Evolutionary conservation across 2,329 filamentous ascomycete genomes (phyloP), one percentile per base, ranked within the genome.

Genomic region (Clarireedia monteithiana): DNA sequence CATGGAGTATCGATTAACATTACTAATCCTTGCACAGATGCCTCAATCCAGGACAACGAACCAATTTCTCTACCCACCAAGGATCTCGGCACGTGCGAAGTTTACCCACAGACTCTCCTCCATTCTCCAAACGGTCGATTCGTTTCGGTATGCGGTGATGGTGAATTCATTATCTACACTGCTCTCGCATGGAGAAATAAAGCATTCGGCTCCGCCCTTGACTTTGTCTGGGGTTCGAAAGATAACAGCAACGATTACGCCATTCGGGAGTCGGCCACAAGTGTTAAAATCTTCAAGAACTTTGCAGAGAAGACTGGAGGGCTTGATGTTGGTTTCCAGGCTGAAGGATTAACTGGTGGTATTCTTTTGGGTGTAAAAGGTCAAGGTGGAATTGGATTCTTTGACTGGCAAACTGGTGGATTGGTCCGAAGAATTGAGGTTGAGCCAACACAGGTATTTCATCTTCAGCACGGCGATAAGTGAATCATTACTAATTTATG

Each of bases 181-280:
- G 91, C 94, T 55, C 80, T 97, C 57, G 92, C 92, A 3, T 95
- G 95, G 82, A 85, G 94, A 70, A 97, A 99, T 74, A 96, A 97
- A 76, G 91, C 91, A 3, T 99, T 99, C 67, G 94, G 94, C 23
- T 91, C 89, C 42, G 94, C 92, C 6, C 76, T 97, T 52, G 94
- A 99, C 73, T 99, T 99, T 71, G 91, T 89, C 10, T 99, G 94
- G 94, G 92, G 88, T 0, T 89, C 89, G 46, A 96, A 96, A 73
- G 92, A 96, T 57, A 96, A 96, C 74, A 95, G 90, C 75, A 97
- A 96, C 71, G 94, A 99, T 71, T 97, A 95, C 69, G 94, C 94
- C 40, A 97, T 99, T 65, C 86, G 94, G 38, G 94, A 99, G 73
- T 96, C 91, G 4, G 75, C 88, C 27, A 96, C 92, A 49, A 95